These are phyloP conservation scores for Neofusicoccum umdonicola DNA, from an alignment of 2,329 filamentous ascomycete genomes.

Conservation along the genomic window DNA sequence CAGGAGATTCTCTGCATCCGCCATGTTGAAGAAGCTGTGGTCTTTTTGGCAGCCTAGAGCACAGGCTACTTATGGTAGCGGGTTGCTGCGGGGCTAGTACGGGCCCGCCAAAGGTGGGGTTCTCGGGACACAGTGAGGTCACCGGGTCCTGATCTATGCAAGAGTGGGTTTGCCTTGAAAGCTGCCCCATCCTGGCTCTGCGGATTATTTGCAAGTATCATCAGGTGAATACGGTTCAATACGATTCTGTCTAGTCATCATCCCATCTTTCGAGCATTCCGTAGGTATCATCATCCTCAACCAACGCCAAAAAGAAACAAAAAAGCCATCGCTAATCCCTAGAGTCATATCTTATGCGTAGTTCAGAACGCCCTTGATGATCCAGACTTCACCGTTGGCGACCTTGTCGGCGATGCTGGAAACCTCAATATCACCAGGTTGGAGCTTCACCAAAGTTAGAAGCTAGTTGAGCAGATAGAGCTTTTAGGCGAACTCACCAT, in stretches of 20 bases:
- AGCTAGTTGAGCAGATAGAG: not conserved
- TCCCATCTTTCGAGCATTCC: not conserved
- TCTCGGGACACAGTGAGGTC: not conserved
- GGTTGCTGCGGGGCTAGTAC: not conserved
- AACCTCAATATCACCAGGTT: conserved; percentile 79
- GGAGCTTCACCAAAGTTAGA: conserved; percentile 53
- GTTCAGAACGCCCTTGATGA: conserved; percentile 60
- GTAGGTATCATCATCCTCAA: not conserved
- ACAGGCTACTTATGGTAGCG: conserved; percentile 1
- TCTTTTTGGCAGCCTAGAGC: not conserved
- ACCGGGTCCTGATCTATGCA: not conserved
- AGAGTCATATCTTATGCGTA: conserved; percentile 16
- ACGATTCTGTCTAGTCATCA: not conserved
- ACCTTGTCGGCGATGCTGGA: conserved; percentile 71
- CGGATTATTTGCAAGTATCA: not conserved
- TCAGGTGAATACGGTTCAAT: not conserved
- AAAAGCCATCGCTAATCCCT: not conserved
- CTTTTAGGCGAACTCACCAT: conserved; percentile 50
- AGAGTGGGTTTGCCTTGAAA: not conserved
- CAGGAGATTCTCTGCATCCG: conserved; percentile 40
- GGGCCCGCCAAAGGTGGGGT: conserved; percentile 11
- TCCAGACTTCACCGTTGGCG: conserved; percentile 86
- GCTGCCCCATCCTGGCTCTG: too few species aligned
- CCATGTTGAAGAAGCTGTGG: not conserved
- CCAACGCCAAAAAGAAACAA: not conserved